These are phyloP conservation scores for Xylaria scruposa DNA, from an alignment of 495 filamentous ascomycete species.

Conservation along the genomic window DNA sequence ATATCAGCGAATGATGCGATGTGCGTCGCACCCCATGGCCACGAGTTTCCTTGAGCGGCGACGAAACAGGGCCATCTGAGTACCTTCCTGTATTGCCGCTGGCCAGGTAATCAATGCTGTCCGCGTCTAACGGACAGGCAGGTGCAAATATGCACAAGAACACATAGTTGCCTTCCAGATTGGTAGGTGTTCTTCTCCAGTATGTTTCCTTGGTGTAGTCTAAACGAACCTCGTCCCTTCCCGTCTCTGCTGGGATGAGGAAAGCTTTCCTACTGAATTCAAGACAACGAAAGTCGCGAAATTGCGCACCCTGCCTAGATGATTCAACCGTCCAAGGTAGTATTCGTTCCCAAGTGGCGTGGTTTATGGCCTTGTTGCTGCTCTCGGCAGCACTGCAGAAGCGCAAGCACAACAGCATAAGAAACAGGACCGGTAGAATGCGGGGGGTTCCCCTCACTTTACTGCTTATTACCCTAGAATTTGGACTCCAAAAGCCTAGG, in stretches of 20 bases:
- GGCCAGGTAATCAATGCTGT: conserved; percentile 14
- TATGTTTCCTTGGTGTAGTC: neutral
- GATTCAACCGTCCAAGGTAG: conserved; percentile 6
- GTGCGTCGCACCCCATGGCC: neutral
- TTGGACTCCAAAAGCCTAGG: neutral
- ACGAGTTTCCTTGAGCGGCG: neutral
- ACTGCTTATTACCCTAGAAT: conserved; percentile 15
- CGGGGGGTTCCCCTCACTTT: conserved; percentile 21
- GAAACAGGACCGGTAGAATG: conserved; percentile 22
- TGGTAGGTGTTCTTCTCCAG: neutral
- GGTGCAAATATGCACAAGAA: neutral
- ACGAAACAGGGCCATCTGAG: neutral
- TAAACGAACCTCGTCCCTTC: neutral
- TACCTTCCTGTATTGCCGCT: neutral
- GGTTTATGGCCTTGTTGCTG: conserved; percentile 2
- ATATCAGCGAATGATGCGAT: neutral
- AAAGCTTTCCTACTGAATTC: neutral
- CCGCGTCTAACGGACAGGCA: neutral
- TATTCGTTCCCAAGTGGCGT: conserved; percentile 13
- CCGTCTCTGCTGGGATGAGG: neutral
- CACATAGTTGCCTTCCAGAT: conserved; percentile 1
- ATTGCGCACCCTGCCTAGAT: neutral
- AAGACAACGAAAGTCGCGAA: neutral
- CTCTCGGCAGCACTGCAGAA: conserved; percentile 16
- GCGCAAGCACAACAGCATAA: neutral